Conservation (phyloP, 2,329 filamentous ascomycete species). For the Fusarium sp. region DNA sequence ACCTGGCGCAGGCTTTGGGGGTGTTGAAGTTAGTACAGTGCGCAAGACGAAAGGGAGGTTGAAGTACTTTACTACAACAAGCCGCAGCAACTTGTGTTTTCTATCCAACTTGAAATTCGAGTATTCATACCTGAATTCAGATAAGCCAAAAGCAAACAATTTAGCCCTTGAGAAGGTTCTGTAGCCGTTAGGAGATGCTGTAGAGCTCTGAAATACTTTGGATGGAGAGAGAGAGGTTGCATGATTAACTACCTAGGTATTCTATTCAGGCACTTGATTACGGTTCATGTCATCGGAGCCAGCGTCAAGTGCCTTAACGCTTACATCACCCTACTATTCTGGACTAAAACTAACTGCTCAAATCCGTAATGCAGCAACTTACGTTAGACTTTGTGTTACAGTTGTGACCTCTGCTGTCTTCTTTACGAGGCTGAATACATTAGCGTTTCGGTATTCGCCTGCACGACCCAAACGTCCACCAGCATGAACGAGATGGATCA, state of each 20-base stretch:
- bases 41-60: conserved; percentile 16
- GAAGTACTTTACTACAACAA: conserved; percentile 4
- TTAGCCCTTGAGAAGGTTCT: not conserved
- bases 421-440: conserved; percentile 1
- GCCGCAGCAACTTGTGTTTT: not conserved
- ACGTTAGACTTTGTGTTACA: conserved; percentile 2
- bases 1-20: conserved; percentile 21
- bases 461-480: not conserved
- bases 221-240: conserved; percentile 2
- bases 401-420: not conserved
- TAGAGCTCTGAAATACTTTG: conserved; percentile 9
- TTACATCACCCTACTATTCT: conserved; percentile 32
- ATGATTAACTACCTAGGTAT: not conserved
- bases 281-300: conserved; percentile 2
- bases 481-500: not conserved
- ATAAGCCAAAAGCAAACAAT: not conserved
- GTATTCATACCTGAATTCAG: not conserved
- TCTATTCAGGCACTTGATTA: conserved; percentile 7
- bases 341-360: not conserved
- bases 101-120: not conserved
- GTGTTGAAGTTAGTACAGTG: conserved; percentile 38
- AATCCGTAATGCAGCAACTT: not conserved
- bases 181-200: not conserved
- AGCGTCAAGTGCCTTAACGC: not conserved
- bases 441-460: conserved; percentile 15